These are phyloP conservation scores for Omphalotus guepiniiformis DNA, from an alignment of 768 basidiomycete genomes.

Conservation along the genomic window DNA sequence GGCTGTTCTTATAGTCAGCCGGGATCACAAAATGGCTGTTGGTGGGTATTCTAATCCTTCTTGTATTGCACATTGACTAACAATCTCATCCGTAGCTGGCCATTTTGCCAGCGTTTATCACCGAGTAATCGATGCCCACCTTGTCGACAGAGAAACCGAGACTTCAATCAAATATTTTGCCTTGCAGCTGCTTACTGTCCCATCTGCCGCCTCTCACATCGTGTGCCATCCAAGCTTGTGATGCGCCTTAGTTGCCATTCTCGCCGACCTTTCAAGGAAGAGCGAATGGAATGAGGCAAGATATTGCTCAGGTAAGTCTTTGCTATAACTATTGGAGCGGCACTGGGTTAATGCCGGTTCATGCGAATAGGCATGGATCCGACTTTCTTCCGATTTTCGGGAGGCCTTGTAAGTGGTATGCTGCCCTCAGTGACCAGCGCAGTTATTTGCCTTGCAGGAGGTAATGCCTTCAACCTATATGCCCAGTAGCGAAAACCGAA, in stretches of 20 bases:
- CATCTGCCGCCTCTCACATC: conserved; percentile 77
- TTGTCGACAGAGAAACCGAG: conserved; percentile 92
- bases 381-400: too few species aligned
- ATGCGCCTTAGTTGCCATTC: too few species aligned
- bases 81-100: conserved; percentile 45
- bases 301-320: conserved; percentile 50
- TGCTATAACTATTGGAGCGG: too few species aligned
- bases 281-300: conserved; percentile 60
- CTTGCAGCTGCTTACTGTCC: conserved; percentile 89
- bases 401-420: too few species aligned
- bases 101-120: conserved; percentile 86
- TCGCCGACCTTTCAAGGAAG: too few species aligned
- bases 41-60: conserved; percentile 44
- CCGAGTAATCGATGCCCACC: conserved; percentile 83
- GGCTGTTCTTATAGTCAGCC: conserved; percentile 64
- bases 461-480: too few species aligned
- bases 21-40: conserved; percentile 70
- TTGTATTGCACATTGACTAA: neutral
- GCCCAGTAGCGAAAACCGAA: too few species aligned
- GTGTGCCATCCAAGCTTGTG: conserved; percentile 68
- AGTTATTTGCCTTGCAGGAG: too few species aligned
- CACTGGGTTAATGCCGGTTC: too few species aligned
- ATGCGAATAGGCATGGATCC: too few species aligned
- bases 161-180: conserved; percentile 93
- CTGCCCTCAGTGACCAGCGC: too few species aligned